Conservation (phyloP, 2,329 filamentous ascomycete genomes). For the Colletotrichum brevisporum region DNA sequence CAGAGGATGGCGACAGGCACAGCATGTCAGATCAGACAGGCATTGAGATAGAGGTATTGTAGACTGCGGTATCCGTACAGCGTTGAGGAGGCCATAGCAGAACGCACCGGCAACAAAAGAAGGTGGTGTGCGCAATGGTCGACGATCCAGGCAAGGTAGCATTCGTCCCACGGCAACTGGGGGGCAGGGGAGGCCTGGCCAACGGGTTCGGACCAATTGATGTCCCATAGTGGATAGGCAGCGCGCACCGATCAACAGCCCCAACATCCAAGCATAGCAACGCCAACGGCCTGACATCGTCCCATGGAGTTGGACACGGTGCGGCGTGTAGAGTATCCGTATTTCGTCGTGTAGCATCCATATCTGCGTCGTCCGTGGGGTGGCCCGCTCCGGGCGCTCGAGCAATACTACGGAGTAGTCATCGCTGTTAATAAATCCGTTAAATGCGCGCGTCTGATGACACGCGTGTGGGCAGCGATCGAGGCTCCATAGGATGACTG, state of each 20-base stretch:
- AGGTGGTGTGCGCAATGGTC: constrained; percentile 14
- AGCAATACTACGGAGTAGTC: no score
- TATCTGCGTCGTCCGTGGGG: constrained; percentile 7
- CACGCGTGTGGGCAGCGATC: background rate
- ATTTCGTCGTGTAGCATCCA: constrained; percentile 14
- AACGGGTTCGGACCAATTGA: constrained; percentile 31
- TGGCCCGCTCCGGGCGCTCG: constrained; percentile 13
- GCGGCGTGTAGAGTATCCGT: constrained; percentile 7
- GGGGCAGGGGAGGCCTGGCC: constrained; percentile 22
- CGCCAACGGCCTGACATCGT: constrained; percentile 8
- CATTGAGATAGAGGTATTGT: background rate
- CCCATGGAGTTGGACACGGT: constrained; percentile 23
- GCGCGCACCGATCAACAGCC: constrained; percentile 23
- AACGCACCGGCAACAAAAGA: constrained; percentile 1
- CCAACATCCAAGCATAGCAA: constrained; percentile 30
- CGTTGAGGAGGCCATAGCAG: background rate
- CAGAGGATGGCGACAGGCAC: constrained; percentile 8
- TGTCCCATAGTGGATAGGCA: background rate
- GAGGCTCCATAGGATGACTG: background rate
- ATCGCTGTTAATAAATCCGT: background rate
- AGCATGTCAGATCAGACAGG: constrained; percentile 19
- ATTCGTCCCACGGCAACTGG: constrained; percentile 22
- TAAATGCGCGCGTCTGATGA: constrained; percentile 1
- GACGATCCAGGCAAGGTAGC: constrained; percentile 26
- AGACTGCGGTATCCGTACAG: background rate